These are phyloP conservation scores for Trichoderma semiorbis DNA, from an alignment of 2,329 filamentous ascomycete genomes.

Conservation along the genomic window DNA sequence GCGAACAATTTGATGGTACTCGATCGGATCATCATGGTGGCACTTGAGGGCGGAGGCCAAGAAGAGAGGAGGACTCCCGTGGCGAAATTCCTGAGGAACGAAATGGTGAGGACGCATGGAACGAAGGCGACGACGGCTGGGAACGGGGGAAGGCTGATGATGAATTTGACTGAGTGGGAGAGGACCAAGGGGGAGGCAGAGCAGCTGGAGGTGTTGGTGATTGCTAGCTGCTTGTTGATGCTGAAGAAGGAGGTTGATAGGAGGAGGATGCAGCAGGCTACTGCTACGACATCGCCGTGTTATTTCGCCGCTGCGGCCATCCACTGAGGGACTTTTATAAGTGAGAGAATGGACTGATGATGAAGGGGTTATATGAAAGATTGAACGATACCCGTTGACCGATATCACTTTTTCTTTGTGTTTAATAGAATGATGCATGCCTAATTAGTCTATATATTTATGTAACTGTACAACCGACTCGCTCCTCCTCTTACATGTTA, in stretches of 20 bases:
- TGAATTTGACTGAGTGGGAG: constrained; percentile 39
- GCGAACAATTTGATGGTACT: constrained; percentile 48
- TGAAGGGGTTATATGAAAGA: neutral
- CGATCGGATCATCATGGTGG: constrained; percentile 41
- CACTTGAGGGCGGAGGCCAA: constrained; percentile 27
- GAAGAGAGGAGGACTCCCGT: constrained; percentile 34
- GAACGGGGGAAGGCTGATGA: constrained; percentile 48
- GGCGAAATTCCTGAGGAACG: constrained; percentile 43
- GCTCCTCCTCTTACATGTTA: neutral
- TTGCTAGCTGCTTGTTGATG: constrained; percentile 58
- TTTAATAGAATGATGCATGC: neutral
- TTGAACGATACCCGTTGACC: neutral
- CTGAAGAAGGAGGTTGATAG: constrained; percentile 64
- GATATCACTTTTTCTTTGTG: neutral
- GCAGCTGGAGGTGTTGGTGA: constrained; percentile 48
- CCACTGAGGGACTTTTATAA: constrained; percentile 6
- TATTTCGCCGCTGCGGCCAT: neutral
- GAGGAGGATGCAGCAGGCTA: constrained; percentile 49
- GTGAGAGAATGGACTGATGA: neutral
- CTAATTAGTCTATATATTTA: neutral
- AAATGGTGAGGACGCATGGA: constrained; percentile 38
- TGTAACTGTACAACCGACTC: neutral
- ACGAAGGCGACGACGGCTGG: constrained; percentile 40
- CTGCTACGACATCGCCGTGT: constrained; percentile 33
- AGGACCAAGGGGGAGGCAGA: constrained; percentile 32